These are phyloP conservation scores for Saturnispora zaruensis DNA, from an alignment of 805 yeast species.

Conservation along the genomic window DNA sequence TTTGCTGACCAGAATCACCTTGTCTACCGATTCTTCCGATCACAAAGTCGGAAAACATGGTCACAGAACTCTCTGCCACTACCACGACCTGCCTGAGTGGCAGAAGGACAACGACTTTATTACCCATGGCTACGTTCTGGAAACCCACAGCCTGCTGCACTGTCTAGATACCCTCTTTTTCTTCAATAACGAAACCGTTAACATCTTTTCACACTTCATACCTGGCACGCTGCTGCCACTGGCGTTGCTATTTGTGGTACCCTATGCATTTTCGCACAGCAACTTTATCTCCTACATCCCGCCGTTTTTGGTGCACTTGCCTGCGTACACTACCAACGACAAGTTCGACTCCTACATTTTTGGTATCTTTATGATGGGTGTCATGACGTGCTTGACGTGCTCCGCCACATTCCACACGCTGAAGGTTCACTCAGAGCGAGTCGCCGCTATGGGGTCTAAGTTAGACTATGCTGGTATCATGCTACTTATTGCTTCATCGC, in stretches of 20 bases:
- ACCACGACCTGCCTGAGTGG: constrained; percentile 45
- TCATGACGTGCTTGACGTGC: constrained; percentile 36
- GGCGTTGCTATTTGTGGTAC: constrained; percentile 16
- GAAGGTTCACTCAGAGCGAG: constrained; percentile 39
- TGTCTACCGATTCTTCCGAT: not conserved
- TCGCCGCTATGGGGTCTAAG: constrained; percentile 39
- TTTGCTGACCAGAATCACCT: not conserved
- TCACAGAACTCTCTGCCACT: constrained; percentile 19
- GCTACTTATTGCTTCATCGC: constrained; percentile 40
- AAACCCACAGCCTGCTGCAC: constrained; percentile 32
- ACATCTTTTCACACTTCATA: constrained; percentile 42
- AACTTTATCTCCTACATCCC: constrained; percentile 20
- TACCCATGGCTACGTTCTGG: constrained; percentile 40
- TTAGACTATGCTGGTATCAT: constrained; percentile 51
- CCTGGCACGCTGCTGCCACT: constrained; percentile 34
- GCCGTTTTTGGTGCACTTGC: constrained; percentile 20
- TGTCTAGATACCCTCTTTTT: constrained; percentile 37
- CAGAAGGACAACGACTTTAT: constrained; percentile 50
- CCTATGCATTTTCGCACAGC: constrained; percentile 14
- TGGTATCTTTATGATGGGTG: constrained; percentile 37
- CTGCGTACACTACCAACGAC: constrained; percentile 22
- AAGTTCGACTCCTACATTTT: constrained; percentile 34
- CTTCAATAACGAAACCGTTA: constrained; percentile 46
- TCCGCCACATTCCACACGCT: constrained; percentile 44
- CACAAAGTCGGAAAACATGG: not conserved